Evolutionary conservation across 2,329 filamentous ascomycete species (phyloP), one percentile per base, ranked within the genome.

Genomic region (Aureobasidium sp.): DNA sequence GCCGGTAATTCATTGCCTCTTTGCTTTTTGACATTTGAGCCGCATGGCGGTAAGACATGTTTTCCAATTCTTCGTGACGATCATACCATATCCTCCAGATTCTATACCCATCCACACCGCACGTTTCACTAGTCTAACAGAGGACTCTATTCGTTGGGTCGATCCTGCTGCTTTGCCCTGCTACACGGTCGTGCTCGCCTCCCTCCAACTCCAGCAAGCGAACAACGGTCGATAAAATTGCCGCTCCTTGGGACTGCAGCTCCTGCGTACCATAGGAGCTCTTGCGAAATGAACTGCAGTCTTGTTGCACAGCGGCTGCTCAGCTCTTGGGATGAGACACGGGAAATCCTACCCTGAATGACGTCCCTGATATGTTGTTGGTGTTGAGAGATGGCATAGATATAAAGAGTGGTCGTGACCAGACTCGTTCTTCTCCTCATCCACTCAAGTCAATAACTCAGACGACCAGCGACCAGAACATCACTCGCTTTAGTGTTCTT

Each of bases 111-210:
- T 55, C 27, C 51, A n/a, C 44, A 37, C 17, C 36, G 57, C 45
- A 60, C 57, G 57, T 49, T 60, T 51, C 57, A 51, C 57, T 60
- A 60, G 57, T 42, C 27, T 51, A 60, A 60, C 57, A 60, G 57
- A 60, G 34, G 15, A 42, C 45, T 60, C 57, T 60, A 31, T 31
- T 20, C 25, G 57, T 34, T 17, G 34, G 44, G 57, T 36, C 27
- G 57, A 60, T 60, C 57, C 15, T 60, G 17, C 57, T 51, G 36
- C 45, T 34, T 60, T 27, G 34, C 22, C 31, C 27, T 60, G 22
- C 34, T 51, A 36, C 36, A 12, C 36, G 36, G 17, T 36, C 25
- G 11, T 42, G 17, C 5, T 49, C 27, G 44, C 34, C 44, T 22
- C 14, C 36, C 2, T 15, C 29, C n/a, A 17, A 37, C 29, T 47